phyloP scores from a whole-genome alignment of 1,139 yeast species.

The Suzukiozyma palmioleophila region DNA sequence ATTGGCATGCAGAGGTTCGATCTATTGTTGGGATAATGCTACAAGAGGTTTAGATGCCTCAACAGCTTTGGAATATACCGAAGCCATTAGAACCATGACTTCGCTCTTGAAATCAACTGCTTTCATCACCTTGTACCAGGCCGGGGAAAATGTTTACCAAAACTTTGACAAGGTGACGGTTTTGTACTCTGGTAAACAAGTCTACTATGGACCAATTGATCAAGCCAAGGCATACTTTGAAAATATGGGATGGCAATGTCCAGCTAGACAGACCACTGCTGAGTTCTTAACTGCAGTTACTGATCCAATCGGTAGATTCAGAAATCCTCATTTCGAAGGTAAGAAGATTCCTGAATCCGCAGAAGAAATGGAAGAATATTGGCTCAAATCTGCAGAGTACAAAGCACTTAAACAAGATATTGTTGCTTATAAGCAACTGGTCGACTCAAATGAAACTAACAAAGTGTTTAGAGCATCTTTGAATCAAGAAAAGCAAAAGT shows the following conservation, averaged over 20 bases:
- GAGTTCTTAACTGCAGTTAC: conserved; percentile 71
- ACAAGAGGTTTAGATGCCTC: conserved; percentile 77
- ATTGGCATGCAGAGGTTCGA: conserved; percentile 50
- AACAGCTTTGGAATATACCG: conserved; percentile 63
- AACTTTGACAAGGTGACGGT: conserved; percentile 63
- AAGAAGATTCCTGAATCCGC: conserved; percentile 52
- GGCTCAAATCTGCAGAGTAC: conserved; percentile 52
- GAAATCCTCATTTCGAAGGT: conserved; percentile 42
- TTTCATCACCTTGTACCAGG: conserved; percentile 61
- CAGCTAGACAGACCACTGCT: conserved; percentile 60
- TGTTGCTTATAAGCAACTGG: conserved; percentile 33
- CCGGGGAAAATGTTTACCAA: conserved; percentile 61
- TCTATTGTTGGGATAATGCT: conserved; percentile 74
- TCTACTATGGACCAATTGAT: conserved; percentile 53
- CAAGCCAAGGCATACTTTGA: conserved; percentile 53
- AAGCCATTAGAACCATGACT: conserved; percentile 59
- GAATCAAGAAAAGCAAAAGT: conserved; percentile 37
- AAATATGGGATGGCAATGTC: conserved; percentile 58
- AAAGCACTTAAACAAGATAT: conserved; percentile 34
- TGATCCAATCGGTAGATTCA: conserved; percentile 47
- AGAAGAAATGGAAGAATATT: conserved; percentile 51
- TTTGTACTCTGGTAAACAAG: conserved; percentile 53
- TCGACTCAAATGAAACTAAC: conserved; percentile 34
- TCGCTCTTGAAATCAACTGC: conserved; percentile 53
- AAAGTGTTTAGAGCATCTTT: conserved; percentile 31